Conservation (phyloP, 192 early-diverging fungal genomes). For the Coemansia asiatica region DNA sequence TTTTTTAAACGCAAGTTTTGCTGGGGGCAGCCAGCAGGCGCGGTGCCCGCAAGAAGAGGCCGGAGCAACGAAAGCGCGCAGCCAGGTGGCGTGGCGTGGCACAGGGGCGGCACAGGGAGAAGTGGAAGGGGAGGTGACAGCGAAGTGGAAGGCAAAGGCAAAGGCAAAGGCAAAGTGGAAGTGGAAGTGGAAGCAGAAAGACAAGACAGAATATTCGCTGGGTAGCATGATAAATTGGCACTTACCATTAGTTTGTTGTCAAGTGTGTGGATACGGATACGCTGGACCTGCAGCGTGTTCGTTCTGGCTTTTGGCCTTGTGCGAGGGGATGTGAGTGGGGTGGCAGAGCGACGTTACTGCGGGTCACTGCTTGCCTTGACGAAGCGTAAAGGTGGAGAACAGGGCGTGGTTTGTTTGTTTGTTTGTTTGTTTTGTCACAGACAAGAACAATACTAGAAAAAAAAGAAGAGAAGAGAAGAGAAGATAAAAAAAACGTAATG, state of each 20-base stretch:
- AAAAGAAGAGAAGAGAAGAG: not conserved
- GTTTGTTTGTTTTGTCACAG: conserved; percentile 10
- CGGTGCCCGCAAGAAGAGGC: not conserved
- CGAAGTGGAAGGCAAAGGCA: conserved; percentile 1
- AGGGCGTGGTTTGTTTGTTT: not conserved
- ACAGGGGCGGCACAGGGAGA: not conserved
- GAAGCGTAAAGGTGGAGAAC: not conserved
- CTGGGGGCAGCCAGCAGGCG: not conserved
- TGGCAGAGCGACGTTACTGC: conserved; percentile 5
- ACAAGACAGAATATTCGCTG: no score
- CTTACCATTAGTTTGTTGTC: not conserved
- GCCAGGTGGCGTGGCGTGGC: conserved; percentile 3
- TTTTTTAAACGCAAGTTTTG: not conserved
- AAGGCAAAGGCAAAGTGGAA: no score
- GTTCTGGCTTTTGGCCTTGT: no score
- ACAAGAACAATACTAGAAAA: conserved; percentile 12
- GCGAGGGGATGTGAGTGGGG: no score
- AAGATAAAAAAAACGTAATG: not conserved
- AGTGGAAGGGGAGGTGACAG: not conserved
- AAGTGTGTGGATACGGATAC: not conserved
- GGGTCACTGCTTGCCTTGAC: conserved; percentile 3
- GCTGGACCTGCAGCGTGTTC: conserved; percentile 8
- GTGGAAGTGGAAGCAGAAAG: not conserved
- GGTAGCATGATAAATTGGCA: no score
- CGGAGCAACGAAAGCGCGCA: no score